Conservation (phyloP, 768 basidiomycete species). For the Rhizopogon roseolus region DNA sequence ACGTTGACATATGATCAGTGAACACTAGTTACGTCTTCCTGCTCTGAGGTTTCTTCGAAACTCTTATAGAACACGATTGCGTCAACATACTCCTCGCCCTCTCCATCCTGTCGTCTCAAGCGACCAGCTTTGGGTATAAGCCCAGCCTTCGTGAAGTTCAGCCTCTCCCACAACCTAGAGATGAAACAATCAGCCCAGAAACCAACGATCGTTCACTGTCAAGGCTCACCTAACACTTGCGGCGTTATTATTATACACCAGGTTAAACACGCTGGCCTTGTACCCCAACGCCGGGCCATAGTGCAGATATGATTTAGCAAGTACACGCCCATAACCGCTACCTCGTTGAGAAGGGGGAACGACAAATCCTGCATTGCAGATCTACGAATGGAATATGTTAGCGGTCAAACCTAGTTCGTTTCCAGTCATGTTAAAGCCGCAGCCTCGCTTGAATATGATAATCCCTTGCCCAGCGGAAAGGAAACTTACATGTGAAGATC, state of each 20-base stretch:
- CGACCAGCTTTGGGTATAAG: conserved; percentile 73
- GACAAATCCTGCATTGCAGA: conserved; percentile 89
- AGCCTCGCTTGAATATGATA: neutral
- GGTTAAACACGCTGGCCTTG: conserved; percentile 81
- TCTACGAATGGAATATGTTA: conserved; percentile 33
- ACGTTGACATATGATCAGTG: neutral
- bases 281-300: conserved; percentile 80
- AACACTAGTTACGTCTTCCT: neutral
- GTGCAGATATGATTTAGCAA: conserved; percentile 75
- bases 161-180: conserved; percentile 73
- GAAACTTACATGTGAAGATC: conserved; percentile 79
- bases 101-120: conserved; percentile 58
- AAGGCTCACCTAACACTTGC: conserved; percentile 62
- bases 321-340: conserved; percentile 59
- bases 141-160: conserved; percentile 78
- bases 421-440: neutral
- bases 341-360: conserved; percentile 62
- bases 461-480: neutral
- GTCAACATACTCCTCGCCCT: conserved; percentile 84
- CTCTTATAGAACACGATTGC: conserved; percentile 82
- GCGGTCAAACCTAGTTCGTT: neutral
- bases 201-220: neutral
- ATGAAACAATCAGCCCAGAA: neutral
- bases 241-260: conserved; percentile 82
- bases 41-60: conserved; percentile 39